These are phyloP conservation scores for Porphyrellus sp. DNA, from an alignment of 1,284 basidiomycete genomes.

Conservation along the genomic window DNA sequence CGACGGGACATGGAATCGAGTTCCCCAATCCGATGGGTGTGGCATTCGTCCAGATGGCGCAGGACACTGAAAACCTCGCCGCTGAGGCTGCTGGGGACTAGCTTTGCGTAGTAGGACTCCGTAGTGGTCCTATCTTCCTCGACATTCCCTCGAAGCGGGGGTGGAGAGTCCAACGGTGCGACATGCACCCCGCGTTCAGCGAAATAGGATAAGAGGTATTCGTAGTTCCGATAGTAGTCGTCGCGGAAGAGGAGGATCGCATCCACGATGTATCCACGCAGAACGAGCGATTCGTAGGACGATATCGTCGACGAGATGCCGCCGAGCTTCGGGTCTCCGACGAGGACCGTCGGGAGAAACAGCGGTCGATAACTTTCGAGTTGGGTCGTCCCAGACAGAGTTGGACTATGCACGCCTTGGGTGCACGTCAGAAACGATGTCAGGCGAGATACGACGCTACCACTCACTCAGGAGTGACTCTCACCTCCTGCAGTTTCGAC, in stretches of 20 bases:
- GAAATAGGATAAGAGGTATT: constrained; percentile 82
- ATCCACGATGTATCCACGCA: constrained; percentile 91
- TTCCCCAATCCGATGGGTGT: constrained; percentile 61
- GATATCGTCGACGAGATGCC: constrained; percentile 95
- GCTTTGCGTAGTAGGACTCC: constrained; percentile 65
- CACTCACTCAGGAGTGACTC: constrained; percentile 28
- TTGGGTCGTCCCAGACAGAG: constrained; percentile 84
- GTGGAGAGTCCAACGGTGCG: constrained; percentile 57
- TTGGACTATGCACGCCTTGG: constrained; percentile 90
- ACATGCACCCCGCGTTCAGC: constrained; percentile 66
- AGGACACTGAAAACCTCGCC: constrained; percentile 52
- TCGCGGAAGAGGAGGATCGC: constrained; percentile 88
- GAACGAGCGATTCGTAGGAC: constrained; percentile 84
- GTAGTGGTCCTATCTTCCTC: constrained; percentile 56
- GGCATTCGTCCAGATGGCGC: constrained; percentile 61
- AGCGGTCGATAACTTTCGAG: constrained; percentile 80
- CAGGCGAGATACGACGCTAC: neutral
- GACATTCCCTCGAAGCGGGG: constrained; percentile 45
- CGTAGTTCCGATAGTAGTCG: constrained; percentile 82
- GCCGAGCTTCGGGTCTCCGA: constrained; percentile 88
- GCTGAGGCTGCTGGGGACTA: constrained; percentile 38
- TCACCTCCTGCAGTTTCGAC: constrained; percentile 94
- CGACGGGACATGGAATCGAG: constrained; percentile 78
- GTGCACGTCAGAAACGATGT: constrained; percentile 4
- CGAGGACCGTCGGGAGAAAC: constrained; percentile 82